Evolutionary conservation across 2,329 filamentous ascomycete species (phyloP), one percentile per base, ranked within the genome.

Genomic region (Trichoderma arundinaceum): DNA sequence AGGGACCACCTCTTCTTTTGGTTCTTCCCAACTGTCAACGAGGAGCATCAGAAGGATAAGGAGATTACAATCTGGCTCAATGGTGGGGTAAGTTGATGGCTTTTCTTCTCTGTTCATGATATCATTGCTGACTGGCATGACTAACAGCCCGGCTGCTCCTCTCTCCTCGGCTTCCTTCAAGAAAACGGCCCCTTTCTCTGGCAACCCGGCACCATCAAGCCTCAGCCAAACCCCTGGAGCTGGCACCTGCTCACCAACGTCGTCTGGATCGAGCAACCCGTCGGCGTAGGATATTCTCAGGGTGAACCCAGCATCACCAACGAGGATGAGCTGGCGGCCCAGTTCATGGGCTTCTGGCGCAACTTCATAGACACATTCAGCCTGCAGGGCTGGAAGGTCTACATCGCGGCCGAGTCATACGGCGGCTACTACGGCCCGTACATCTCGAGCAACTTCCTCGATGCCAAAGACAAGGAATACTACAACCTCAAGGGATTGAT

Each of bases 271-370:
- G 90, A 92, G 71, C 89, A 91, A 73, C 88, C 87, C 5, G 78
- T 87, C 10, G 83, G 83, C 35, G 90, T 90, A 0, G 91, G 91
- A 13, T 94, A 91, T 74, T 85, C 87, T 0, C 83, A 86, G 39
- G 90, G 90, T 13, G 84, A 78, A 0, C 81, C 87, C 3, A 90
- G 84, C 0, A 89, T 89, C 9, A 86, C 81, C 4, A 85, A 84
- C 70, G 88, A 92, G 69, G 83, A 86, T 35, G 90, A 92, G 69
- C 82, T 90, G 1, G 89, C 90, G 0, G 76, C 79, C n/a, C 85
- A 94, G 70, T 92, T 94, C 74, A 80, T 90, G 15, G 89, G 89
- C 57, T 95, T 92, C 78, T 93, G 88, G 83, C 88, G 89, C 78
- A 92, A 92, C 78, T 93, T 92, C 71, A 78, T 92, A 66, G 81